Evolutionary conservation across 805 yeast species (phyloP), one percentile per base, ranked within the genome.

Genomic region (Starmerella apis): DNA sequence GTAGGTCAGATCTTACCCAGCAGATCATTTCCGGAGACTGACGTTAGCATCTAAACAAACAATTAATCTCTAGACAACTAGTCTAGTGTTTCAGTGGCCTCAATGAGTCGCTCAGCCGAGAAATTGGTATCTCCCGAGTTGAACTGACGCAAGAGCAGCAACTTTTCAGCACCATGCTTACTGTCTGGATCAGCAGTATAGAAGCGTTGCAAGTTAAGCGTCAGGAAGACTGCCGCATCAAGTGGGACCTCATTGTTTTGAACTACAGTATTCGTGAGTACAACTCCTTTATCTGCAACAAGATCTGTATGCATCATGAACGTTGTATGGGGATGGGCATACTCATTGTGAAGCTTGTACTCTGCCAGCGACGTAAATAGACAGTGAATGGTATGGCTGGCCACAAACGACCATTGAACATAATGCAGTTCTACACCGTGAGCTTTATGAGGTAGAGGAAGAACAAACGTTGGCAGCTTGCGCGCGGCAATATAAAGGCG

Each of bases 291-390:
- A 14, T 73, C 72, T 13, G 61, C 65, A 6, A 63, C 69, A 46
- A 90, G 68, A 49, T 92, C 96, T 39, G 81, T 78, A 68, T 90
- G 96, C 71, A 90, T 83, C 66, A 80, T 78, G 55, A 92, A 71
- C 0, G 95, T 85, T 0, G 96, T 86, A 65, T 92, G 97, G 1
- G 98, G 97, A 63, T 86, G 81, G 9, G 98, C 95, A 66, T 73
- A 92, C 63, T 90, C 96, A 49, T 77, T 78, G 62, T 90, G 96
- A 25, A 87, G 73, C 65, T 90, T 87, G 67, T 79, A 92, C 67
- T 92, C 97, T 1, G 92, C 88, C 56, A 92, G 73, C 0, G 96
- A 80, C 1, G 98, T 92, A 59, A 92, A 72, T 75, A 92, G 75
- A 63, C 94, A 86, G 68, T 92, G 96, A 1, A 85, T 72, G 2